Percentiles rank a stretch among this genome's conserved stretches.
Evolutionary conservation across 768 basidiomycete genomes (phyloP).

Genomic region (Imleria badia): DNA sequence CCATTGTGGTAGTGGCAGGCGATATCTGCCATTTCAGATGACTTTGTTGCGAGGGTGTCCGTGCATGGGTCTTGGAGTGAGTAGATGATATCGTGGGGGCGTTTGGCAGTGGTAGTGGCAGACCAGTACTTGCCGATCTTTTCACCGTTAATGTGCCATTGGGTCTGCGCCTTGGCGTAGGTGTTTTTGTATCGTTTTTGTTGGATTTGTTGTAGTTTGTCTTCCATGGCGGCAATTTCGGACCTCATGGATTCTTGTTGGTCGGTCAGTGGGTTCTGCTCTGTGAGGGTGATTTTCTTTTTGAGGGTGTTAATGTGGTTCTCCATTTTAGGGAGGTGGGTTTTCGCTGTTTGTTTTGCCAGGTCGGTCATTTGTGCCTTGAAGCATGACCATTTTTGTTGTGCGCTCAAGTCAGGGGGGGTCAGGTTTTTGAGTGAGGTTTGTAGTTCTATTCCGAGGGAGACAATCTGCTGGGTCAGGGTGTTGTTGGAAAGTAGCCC

Average conservation of each 20-base stretch:
- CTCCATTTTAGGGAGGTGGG: neutral
- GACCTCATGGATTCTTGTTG: too few species aligned
- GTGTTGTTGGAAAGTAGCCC: too few species aligned
- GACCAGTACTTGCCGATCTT: constrained; percentile 23
- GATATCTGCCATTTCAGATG: constrained; percentile 34
- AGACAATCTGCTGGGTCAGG: fast-evolving
- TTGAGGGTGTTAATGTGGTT: neutral
- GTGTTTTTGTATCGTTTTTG: neutral
- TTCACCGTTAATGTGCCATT: neutral
- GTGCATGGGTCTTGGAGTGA: constrained; percentile 1
- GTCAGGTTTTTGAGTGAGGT: neutral
- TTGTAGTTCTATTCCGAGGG: neutral
- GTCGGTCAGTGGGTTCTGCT: too few species aligned
- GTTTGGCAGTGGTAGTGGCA: neutral
- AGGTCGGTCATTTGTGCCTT: neutral
- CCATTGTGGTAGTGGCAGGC: constrained; percentile 10
- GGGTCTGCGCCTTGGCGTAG: neutral
- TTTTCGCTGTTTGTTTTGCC: neutral
- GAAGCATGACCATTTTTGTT: neutral
- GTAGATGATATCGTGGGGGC: constrained; percentile 18
- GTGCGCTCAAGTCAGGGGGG: neutral
- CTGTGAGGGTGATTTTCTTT: neutral
- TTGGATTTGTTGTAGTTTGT: too few species aligned
- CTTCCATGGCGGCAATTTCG: too few species aligned
- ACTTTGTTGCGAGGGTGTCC: neutral